phyloP scores from a whole-genome alignment of 148 eudicot genomes.

The Rhododendron henanense region DNA sequence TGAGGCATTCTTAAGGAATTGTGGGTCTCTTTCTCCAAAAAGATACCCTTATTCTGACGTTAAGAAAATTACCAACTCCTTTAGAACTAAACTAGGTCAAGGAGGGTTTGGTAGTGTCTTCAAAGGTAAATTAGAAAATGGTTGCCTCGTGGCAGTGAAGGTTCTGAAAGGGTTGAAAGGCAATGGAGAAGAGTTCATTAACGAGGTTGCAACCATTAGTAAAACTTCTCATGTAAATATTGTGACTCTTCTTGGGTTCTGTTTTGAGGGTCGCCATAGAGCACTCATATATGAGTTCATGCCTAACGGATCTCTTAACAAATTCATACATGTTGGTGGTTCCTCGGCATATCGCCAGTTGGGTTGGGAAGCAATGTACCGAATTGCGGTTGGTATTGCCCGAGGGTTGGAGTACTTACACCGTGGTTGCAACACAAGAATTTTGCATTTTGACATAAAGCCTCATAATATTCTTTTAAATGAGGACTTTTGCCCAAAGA shows the following conservation, averaged over 20 bases:
- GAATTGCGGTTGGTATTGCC: not conserved
- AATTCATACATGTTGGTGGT: too few relatives aligned
- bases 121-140: conserved; percentile 8
- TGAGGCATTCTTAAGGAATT: conserved; percentile 12
- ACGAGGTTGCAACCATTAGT: not conserved
- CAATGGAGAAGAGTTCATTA: conserved; percentile 20
- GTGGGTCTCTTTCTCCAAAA: conserved; percentile 1
- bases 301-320: too few relatives aligned
- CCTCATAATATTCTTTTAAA: conserved; percentile 1
- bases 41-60: not conserved
- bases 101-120: conserved; percentile 13
- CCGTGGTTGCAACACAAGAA: not conserved
- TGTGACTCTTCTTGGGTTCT: too few relatives aligned
- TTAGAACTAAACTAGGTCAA: not conserved
- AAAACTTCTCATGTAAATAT: too few relatives aligned
- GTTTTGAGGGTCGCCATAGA: too few relatives aligned
- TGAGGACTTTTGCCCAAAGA: not conserved
- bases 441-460: conserved; percentile 9
- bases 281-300: too few relatives aligned
- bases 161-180: not conserved
- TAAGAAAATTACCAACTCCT: conserved; percentile 6
- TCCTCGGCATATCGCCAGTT: not conserved
- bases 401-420: conserved; percentile 8
- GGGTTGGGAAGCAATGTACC: conserved; percentile 1
- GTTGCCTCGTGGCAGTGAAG: conserved; percentile 1